Base-by-base conservation (phyloP, 2,329 filamentous ascomycete species). In the Aureobasidium vineae region DNA sequence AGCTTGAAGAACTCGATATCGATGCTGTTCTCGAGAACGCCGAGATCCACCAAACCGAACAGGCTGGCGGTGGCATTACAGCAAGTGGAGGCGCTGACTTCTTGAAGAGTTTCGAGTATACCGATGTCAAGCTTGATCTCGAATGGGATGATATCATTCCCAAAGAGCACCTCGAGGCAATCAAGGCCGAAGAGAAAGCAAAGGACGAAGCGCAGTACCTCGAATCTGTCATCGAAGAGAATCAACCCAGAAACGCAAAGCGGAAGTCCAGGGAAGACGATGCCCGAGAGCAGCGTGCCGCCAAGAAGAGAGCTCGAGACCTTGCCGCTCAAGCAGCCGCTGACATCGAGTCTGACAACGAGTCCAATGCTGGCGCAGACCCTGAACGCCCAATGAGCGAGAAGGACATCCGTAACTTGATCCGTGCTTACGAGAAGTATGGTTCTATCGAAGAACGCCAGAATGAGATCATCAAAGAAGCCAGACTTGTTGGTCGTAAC, bases 141-240 rank as follows among this genome's bases (percentile, higher is more conserved):
- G 92, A 96, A 71, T 99, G 95, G 95, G 95, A 99, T 73, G 90
- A 98, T 71, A 99, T 99, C 72, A 98, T 99, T 71, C 96, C 95
- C 0, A 92, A 93, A 68, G 92, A 97, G 8, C 88, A 97, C 73
- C 85, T 99, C 21, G 93, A 93, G 19, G 88, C 88, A 68, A 90
- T 98, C 78, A 97, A 96, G 76, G 88, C 88, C 0, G 91, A 96
- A 60, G 94, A 98, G 73, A 90, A 96, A 71, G 88, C 89, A 76
- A 90, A 90, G 73, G 87, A 90, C 66, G 87, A 97, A 66, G 91
- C 93, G 16, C 87, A 90, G 54, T 96, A 95, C 70, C 86, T 97
- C 1, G 89, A 88, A 31, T 88, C 89, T 72, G 85, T 95, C 54
- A 86, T 95, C 66, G 92, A 95, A 70, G 90, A 95, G 73, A 97